phyloP scores from a whole-genome alignment of 768 basidiomycete species.

The Termitomyces sp. region DNA sequence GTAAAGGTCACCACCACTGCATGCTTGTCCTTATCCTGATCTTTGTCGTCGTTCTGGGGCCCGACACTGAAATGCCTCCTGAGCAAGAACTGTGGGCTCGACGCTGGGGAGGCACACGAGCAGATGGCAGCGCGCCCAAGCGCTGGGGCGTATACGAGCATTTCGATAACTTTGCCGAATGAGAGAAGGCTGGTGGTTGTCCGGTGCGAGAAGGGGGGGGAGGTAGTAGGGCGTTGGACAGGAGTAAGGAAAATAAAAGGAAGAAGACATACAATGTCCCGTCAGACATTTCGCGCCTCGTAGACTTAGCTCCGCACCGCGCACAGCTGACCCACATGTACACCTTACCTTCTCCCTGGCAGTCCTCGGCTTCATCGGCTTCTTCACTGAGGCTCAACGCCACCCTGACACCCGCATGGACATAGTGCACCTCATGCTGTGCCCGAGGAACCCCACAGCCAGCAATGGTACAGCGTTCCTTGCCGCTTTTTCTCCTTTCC shows the following conservation, averaged over 20 bases:
- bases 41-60: too few relatives aligned
- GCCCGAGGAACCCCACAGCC: too few relatives aligned
- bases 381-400: too few relatives aligned
- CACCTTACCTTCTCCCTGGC: background rate
- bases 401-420: background rate
- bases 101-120: background rate
- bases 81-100: constrained; percentile 22
- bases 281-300: constrained; percentile 17
- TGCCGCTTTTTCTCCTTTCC: too few relatives aligned
- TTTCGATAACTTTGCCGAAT: constrained; percentile 54
- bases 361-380: too few relatives aligned
- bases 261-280: constrained; percentile 44
- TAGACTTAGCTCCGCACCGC: background rate
- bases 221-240: background rate
- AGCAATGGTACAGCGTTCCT: too few relatives aligned
- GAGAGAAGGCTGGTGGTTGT: constrained; percentile 38
- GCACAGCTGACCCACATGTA: background rate
- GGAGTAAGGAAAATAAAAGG: background rate
- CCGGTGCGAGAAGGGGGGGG: too few relatives aligned
- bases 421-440: background rate
- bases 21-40: too few relatives aligned
- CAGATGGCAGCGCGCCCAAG: constrained; percentile 17
- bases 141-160: constrained; percentile 41
- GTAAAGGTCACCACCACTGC: background rate
- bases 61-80: constrained; percentile 25